Evolutionary conservation across 495 filamentous ascomycete genomes (phyloP).

Genomic region (Talaromyces proteolyticus): DNA sequence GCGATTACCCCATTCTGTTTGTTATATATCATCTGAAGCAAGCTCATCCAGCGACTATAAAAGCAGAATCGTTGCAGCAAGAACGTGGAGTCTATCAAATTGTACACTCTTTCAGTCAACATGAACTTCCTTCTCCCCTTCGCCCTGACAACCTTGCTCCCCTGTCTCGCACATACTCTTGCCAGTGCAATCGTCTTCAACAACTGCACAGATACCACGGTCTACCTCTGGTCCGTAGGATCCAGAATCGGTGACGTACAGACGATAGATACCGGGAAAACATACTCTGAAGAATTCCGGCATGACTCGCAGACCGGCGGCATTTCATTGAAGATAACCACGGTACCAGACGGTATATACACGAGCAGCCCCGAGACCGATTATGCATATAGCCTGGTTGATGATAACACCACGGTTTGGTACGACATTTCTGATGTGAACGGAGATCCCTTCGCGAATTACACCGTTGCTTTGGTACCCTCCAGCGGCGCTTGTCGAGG

Average conservation of each 20-base stretch:
- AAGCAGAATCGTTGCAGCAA: too few species aligned
- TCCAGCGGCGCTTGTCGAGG: conserved; percentile 22
- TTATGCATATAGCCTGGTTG: conserved; percentile 49
- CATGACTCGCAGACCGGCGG: conserved; percentile 44
- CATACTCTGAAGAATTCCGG: conserved; percentile 36
- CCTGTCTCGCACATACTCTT: conserved; percentile 12
- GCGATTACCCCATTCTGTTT: too few species aligned
- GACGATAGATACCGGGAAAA: conserved; percentile 13
- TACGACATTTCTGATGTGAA: conserved; percentile 54
- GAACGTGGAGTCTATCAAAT: too few species aligned
- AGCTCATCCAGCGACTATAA: too few species aligned
- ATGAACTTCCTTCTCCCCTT: not conserved
- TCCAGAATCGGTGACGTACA: conserved; percentile 21
- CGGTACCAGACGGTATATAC: conserved; percentile 39
- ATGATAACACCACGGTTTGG: conserved; percentile 34
- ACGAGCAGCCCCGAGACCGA: conserved; percentile 41
- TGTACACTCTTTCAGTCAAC: conserved; percentile 2
- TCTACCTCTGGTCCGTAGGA: conserved; percentile 54
- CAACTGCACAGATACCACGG: conserved; percentile 32
- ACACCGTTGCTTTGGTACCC: conserved; percentile 31
- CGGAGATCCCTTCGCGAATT: conserved; percentile 48
- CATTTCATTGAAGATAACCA: conserved; percentile 50
- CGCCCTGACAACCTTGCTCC: conserved; percentile 4
- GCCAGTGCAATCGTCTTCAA: conserved; percentile 47
- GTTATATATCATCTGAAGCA: too few species aligned